Conservation (phyloP, 2,329 filamentous ascomycete genomes). For the Aspergillus piperis region DNA sequence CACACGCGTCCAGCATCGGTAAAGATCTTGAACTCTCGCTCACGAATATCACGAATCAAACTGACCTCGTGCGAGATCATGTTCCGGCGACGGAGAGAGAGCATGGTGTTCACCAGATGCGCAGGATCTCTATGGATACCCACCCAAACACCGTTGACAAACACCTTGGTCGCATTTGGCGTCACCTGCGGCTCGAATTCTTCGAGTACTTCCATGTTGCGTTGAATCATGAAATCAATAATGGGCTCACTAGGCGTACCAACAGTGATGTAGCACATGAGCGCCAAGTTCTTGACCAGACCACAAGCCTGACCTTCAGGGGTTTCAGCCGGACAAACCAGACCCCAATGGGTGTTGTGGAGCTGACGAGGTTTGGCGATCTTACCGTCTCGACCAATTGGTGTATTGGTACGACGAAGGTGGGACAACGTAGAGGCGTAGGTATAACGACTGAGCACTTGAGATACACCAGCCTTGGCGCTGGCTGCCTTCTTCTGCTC, state of each 20-base stretch:
- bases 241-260: slow-evolving; percentile 89
- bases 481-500: slow-evolving; percentile 98
- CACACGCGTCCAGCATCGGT: slow-evolving; percentile 95
- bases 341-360: slow-evolving; percentile 97
- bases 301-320: slow-evolving; percentile 98
- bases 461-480: slow-evolving; percentile 93
- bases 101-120: slow-evolving; percentile 76
- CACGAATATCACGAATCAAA: slow-evolving; percentile 91
- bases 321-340: slow-evolving; percentile 96
- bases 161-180: slow-evolving; percentile 94
- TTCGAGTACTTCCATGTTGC: slow-evolving; percentile 94
- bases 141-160: slow-evolving; percentile 97
- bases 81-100: slow-evolving; percentile 74
- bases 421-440: slow-evolving; percentile 96
- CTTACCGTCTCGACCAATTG: slow-evolving; percentile 96
- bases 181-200: slow-evolving; percentile 86
- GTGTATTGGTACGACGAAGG: slow-evolving; percentile 94
- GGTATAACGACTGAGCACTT: slow-evolving; percentile 96
- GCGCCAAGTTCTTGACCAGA: slow-evolving; percentile 92
- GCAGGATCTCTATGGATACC: slow-evolving; percentile 89
- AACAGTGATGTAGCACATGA: slow-evolving; percentile 98
- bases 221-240: slow-evolving; percentile 90
- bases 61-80: slow-evolving; percentile 91
- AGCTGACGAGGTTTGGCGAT: slow-evolving; percentile 96
- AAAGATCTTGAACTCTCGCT: slow-evolving; percentile 97